Conservation (phyloP, 441 rosid species). For the Kokia cookei region DNA sequence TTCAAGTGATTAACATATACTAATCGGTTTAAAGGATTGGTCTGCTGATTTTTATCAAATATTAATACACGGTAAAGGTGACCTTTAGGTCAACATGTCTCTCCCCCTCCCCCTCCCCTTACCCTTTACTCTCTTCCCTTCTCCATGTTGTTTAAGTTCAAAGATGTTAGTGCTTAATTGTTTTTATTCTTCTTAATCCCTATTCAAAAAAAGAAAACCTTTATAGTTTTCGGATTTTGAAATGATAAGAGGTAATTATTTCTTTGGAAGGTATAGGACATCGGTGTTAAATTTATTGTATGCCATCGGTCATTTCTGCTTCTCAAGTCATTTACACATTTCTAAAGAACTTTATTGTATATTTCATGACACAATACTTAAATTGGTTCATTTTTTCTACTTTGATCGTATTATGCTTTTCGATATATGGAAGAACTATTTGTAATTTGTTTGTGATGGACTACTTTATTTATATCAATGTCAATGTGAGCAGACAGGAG, state of each 20-base stretch:
- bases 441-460: background rate
- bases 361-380: background rate
- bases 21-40: background rate
- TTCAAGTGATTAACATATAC: background rate
- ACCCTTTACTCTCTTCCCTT: background rate
- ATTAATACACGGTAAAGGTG: background rate
- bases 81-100: background rate
- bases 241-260: background rate
- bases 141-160: background rate
- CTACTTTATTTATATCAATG: background rate
- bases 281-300: background rate
- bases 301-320: background rate
- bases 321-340: background rate
- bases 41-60: background rate
- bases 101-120: background rate
- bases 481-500: conserved; percentile 50
- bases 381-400: too few relatives aligned
- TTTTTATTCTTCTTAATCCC: background rate
- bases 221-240: background rate
- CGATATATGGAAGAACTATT: background rate
- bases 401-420: background rate
- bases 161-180: background rate
- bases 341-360: background rate
- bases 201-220: background rate
- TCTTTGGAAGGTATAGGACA: background rate